Evolutionary conservation across 768 basidiomycete genomes (phyloP).

Genomic region (Psilocybe sp.): DNA sequence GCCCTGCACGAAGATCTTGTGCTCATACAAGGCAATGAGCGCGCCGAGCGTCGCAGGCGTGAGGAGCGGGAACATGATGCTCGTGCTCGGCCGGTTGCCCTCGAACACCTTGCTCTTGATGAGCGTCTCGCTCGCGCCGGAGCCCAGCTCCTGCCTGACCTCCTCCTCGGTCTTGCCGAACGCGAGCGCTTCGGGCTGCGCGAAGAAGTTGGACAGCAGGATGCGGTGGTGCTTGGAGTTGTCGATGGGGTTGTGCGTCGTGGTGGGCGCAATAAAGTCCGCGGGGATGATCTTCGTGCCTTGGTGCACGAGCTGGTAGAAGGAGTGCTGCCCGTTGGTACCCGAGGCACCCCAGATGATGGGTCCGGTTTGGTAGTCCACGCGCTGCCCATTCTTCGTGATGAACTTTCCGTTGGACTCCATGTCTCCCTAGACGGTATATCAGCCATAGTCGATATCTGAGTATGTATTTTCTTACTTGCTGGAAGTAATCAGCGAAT

Average conservation of each 20-base stretch:
- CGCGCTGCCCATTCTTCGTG: slow-evolving; percentile 90
- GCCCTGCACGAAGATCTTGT: slow-evolving; percentile 99
- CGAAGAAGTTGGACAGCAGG: slow-evolving; percentile 96
- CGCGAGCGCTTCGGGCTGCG: slow-evolving; percentile 95
- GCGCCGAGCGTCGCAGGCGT: slow-evolving; percentile 89
- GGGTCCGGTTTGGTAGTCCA: slow-evolving; percentile 97
- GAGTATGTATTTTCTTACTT: slow-evolving; percentile 34
- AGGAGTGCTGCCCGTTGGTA: slow-evolving; percentile 98
- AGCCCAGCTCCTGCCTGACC: slow-evolving; percentile 66
- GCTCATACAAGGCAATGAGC: slow-evolving; percentile 90
- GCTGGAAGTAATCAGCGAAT: slow-evolving; percentile 99
- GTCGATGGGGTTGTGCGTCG: slow-evolving; percentile 85
- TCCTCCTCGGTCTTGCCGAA: slow-evolving; percentile 96
- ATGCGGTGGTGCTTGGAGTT: slow-evolving; percentile 95
- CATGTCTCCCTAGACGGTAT: slow-evolving; percentile 80
- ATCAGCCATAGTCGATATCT: not conserved
- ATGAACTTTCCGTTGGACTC: slow-evolving; percentile 98
- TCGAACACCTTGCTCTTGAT: slow-evolving; percentile 98
- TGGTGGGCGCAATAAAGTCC: slow-evolving; percentile 90
- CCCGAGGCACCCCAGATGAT: slow-evolving; percentile 99
- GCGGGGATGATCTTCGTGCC: slow-evolving; percentile 90
- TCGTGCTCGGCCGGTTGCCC: slow-evolving; percentile 96
- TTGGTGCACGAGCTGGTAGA: slow-evolving; percentile 97
- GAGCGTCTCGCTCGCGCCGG: slow-evolving; percentile 74
- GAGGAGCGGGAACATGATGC: slow-evolving; percentile 90